These are phyloP conservation scores for Phytophthora hibernalis DNA, from an alignment of 352 stramenopile genomes.

Conservation along the genomic window DNA sequence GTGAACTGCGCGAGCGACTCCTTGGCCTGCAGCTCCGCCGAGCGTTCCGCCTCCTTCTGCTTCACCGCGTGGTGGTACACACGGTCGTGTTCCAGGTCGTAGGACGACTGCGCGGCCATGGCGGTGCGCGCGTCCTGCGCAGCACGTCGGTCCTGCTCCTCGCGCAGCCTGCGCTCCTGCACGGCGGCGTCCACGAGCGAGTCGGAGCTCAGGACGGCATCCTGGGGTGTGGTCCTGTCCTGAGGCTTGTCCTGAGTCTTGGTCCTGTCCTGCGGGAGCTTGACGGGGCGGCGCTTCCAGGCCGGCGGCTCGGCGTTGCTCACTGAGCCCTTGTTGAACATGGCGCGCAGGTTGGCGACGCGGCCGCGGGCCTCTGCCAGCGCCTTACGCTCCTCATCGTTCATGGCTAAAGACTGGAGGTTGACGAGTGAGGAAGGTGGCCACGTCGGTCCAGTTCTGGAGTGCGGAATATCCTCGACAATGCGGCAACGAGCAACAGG, in stretches of 20 bases:
- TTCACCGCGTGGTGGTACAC: slow-evolving; percentile 49
- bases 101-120: slow-evolving; percentile 48
- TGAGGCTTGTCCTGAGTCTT: slow-evolving; percentile 55
- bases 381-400: slow-evolving; percentile 57
- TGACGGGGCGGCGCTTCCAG: slow-evolving; percentile 35
- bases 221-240: slow-evolving; percentile 35
- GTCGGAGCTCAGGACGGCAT: slow-evolving; percentile 49
- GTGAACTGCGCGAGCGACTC: slow-evolving; percentile 41
- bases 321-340: slow-evolving; percentile 67
- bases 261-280: slow-evolving; percentile 19
- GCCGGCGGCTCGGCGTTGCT: slow-evolving; percentile 29
- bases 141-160: slow-evolving; percentile 47
- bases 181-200: slow-evolving; percentile 56
- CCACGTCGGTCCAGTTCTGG: slow-evolving; percentile 1
- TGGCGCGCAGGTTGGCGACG: slow-evolving; percentile 66
- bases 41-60: slow-evolving; percentile 41
- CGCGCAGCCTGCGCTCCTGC: slow-evolving; percentile 51
- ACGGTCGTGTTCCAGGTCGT: slow-evolving; percentile 46
- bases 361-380: slow-evolving; percentile 55
- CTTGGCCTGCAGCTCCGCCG: slow-evolving; percentile 37
- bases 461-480: not conserved
- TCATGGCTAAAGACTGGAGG: slow-evolving; percentile 12
- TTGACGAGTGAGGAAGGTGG: slow-evolving; percentile 17
- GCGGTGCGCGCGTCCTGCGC: slow-evolving; percentile 42
- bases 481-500: slow-evolving; percentile 17